A percentile compares a stretch with the other conserved stretches of the same genome.
phyloP scores from a whole-genome alignment of 1,139 yeast genomes.

The Pichia sp. region DNA sequence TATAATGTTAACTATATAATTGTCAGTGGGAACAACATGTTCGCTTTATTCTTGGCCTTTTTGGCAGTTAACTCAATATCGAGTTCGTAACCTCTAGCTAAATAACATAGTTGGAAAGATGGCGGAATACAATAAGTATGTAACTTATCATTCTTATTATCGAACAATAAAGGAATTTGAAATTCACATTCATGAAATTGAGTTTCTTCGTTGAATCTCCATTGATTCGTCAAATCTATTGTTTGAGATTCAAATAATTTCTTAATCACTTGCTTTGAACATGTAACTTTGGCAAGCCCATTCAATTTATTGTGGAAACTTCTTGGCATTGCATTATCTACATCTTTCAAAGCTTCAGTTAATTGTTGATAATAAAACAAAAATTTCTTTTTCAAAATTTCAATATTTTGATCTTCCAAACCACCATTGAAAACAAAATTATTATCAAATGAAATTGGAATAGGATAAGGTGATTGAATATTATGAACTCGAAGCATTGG shows the following conservation, averaged over 20 bases:
- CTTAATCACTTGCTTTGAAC: conserved; percentile 3
- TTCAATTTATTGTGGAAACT: conserved; percentile 12
- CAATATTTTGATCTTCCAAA: conserved; percentile 5
- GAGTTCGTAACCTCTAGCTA: conserved; percentile 18
- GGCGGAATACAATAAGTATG: conserved; percentile 15
- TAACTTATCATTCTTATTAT: conserved; percentile 8
- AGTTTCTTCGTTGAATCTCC: conserved; percentile 6
- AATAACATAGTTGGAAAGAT: conserved; percentile 21
- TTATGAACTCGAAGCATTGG: conserved; percentile 16
- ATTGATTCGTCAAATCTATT: conserved; percentile 11
- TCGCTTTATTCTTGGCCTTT: conserved; percentile 8
- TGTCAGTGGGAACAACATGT: conserved; percentile 7
- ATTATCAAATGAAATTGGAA: conserved; percentile 22
- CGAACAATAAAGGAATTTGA: conserved; percentile 14
- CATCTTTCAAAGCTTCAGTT: conserved; percentile 4
- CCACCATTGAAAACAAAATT: conserved; percentile 14
- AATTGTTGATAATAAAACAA: conserved; percentile 10
- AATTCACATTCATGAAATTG: conserved; percentile 11
- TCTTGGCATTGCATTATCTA: conserved; percentile 9
- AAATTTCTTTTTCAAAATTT: conserved; percentile 12
- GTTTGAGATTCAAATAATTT: conserved; percentile 13
- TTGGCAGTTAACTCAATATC: conserved; percentile 11
- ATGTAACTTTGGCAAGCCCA: conserved; percentile 6
- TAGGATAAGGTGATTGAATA: conserved; percentile 16
- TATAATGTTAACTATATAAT: conserved; percentile 1